Base-by-base conservation (phyloP, 1,284 basidiomycete genomes). In the Austropuccinia psidii region DNA sequence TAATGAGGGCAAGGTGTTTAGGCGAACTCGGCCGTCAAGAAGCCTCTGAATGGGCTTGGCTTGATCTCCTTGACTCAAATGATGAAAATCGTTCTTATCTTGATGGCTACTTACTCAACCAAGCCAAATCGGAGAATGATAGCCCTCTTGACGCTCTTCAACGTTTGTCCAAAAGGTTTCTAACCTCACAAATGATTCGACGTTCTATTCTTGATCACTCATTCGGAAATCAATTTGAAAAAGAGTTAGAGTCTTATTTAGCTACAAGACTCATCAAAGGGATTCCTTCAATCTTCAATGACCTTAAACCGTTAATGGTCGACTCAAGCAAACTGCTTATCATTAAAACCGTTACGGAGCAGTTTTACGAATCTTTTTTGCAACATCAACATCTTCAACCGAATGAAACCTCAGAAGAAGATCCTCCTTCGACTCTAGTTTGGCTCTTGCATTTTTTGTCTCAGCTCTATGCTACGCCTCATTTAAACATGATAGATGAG, bases 361-460 rank as follows among this genome's bases (percentile, higher is more conserved):
- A 84, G 9, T 50, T 65, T 83, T 87, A 47, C 83, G 80, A 50
- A 8, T 21, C 55, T 29, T 4, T 17, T 41, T 19, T 27, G 41
- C 29, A 41, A 39, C 39, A n/a, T 47, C 29, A 70, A 67, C 68
- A 11, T 50, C 50, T 50, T 41, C 31, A 57, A 54, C 74, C 72
- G 13, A 58, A 55, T n/a, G 27, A 66, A 24, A 31, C 47, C 47
- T 41, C 35, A 15, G 52, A 58, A 41, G 37, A 69, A 69, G 82
- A 86, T 47, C 87, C 92, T 29, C 93, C 95, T 0, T 89, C 92
- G 1, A 88, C 88, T 8, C 90, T 95, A 77, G 86, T 98, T 24
- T 99, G 96, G 95, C 88, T 90, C 4, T 86, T 98, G 68, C 98
- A 97, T 83, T 97, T 90, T 84, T 88, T 97, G 57, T 89, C 92